Evolutionary conservation across 108 stramenopile species (phyloP), one percentile per base, ranked within the genome.

Genomic region (Conticribra weissflogii): DNA sequence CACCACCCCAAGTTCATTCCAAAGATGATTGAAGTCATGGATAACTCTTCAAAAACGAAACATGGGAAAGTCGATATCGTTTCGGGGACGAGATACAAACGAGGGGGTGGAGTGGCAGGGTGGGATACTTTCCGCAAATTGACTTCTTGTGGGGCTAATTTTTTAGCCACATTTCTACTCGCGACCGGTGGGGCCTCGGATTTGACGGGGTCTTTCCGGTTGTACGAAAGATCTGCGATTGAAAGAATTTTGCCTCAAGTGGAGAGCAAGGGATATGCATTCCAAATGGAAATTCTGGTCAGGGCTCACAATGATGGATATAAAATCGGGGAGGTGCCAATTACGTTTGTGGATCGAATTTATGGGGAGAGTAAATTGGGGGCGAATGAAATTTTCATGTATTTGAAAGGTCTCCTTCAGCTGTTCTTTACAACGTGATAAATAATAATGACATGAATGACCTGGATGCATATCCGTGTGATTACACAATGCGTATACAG

Each of bases 281-380:
- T 99, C 75, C 98, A 99, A 71, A 99, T 99, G 99, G 98, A 99
- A 71, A 97, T 98, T 59, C 76, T 97, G 44, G 93, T 98, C 15
- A 72, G 95, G 59, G 93, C 97, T 27, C 80, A 84, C 51, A 81
- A 89, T 22, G 83, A 75, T 27, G 96, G 96, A 17, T 91, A 92
- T 68, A 76, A 55, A 33, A 81, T 99, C 19, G 93, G 66, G 34
- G 98, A 99, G 69, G 96, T 99, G 17, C 96, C 96, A 0, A 99
- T 99, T 59, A 79, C 88, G 2, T 99, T 99, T 72, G 98, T 99
- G 12, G 99, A 99, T 88, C 78, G 99, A 32, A 90, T 99, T 45
- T 98, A 98, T 65, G 99, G 99, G 27, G 97, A 96, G 79, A 96
- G 95, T 68, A 99, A 99, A 75, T 73, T 99, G 28, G 99, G 99